Percentiles rank a stretch among this genome's conserved stretches.
Conservation (phyloP, 441 rosid species). For the Brassica hybrid region DNA sequence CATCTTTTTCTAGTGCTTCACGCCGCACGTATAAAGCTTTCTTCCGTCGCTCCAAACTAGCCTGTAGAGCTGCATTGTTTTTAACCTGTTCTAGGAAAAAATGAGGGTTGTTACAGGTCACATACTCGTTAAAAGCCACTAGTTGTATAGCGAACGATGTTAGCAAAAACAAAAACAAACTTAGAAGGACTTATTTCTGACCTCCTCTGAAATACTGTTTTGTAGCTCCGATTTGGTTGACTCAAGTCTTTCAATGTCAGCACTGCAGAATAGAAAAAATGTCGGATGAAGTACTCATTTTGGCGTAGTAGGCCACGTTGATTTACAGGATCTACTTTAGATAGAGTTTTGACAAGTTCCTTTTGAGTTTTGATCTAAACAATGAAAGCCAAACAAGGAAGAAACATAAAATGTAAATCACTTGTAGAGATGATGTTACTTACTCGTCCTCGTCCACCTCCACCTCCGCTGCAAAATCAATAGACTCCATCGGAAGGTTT, state of each 20-base stretch:
- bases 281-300: slow-evolving; percentile 24
- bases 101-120: slow-evolving; percentile 24
- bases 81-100: slow-evolving; percentile 54
- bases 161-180: slow-evolving; percentile 19
- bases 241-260: slow-evolving; percentile 76
- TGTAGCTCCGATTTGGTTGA: slow-evolving; percentile 67
- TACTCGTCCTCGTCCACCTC: slow-evolving; percentile 86
- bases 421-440: slow-evolving; percentile 49
- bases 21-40: slow-evolving; percentile 72
- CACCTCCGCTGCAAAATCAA: slow-evolving; percentile 58
- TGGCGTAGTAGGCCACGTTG: not conserved
- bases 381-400: slow-evolving; percentile 9
- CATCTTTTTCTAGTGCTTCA: slow-evolving; percentile 78
- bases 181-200: slow-evolving; percentile 37
- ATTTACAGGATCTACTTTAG: slow-evolving; percentile 5
- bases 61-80: slow-evolving; percentile 65
- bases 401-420: slow-evolving; percentile 27
- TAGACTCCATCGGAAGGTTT: slow-evolving; percentile 84
- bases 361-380: not conserved
- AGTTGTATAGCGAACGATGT: slow-evolving; percentile 7
- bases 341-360: not conserved
- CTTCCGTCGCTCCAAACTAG: slow-evolving; percentile 69
- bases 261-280: slow-evolving; percentile 51
- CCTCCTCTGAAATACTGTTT: slow-evolving; percentile 77
- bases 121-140: slow-evolving; percentile 15